Evolutionary conservation across 805 yeast genomes (phyloP).

Genomic region (Metschnikowia kofuensis): DNA sequence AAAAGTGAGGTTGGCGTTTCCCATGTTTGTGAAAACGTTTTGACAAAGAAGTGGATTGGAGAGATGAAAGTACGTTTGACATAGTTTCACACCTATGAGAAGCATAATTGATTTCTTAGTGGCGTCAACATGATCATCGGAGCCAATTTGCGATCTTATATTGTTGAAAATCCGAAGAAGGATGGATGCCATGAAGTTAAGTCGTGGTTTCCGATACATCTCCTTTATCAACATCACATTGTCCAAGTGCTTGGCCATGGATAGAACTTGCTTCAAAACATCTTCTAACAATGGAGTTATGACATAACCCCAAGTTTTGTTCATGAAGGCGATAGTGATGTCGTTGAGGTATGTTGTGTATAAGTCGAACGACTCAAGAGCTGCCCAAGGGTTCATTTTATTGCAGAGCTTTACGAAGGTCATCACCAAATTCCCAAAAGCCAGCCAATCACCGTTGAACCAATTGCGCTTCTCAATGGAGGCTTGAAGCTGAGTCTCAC

Average conservation of each 20-base stretch:
- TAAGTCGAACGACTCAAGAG: conserved; percentile 52
- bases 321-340: conserved; percentile 48
- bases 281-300: conserved; percentile 35
- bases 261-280: conserved; percentile 38
- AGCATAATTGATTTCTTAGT: conserved; percentile 49
- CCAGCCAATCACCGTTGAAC: conserved; percentile 39
- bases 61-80: conserved; percentile 54
- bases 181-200: conserved; percentile 50
- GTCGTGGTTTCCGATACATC: conserved; percentile 41
- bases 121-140: conserved; percentile 34
- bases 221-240: conserved; percentile 40
- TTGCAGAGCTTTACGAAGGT: conserved; percentile 48
- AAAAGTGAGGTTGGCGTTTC: conserved; percentile 46
- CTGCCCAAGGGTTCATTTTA: conserved; percentile 53
- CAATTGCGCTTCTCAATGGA: conserved; percentile 22
- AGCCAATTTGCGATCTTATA: conserved; percentile 47
- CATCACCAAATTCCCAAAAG: conserved; percentile 43
- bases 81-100: conserved; percentile 51
- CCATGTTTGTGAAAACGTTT: conserved; percentile 60
- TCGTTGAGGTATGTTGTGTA: conserved; percentile 47
- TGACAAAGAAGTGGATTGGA: conserved; percentile 57
- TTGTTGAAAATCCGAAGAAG: conserved; percentile 59
- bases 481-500: conserved; percentile 16
- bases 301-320: conserved; percentile 38
- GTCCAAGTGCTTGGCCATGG: conserved; percentile 43